These are phyloP conservation scores for Penicillium longicatenatum DNA, from an alignment of 495 filamentous ascomycete species.

Conservation along the genomic window DNA sequence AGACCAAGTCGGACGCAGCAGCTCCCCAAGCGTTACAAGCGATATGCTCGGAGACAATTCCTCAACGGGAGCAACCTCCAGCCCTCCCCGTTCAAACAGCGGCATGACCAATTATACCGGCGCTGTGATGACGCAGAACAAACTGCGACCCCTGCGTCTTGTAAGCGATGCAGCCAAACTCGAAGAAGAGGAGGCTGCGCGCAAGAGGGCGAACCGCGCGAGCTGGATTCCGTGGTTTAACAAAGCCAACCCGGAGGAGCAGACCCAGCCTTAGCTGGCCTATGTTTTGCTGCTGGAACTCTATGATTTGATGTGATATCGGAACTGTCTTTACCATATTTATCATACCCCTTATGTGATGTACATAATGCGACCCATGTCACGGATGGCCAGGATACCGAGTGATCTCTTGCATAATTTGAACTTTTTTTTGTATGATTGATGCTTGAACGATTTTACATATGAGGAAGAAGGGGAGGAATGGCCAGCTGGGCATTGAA, in stretches of 20 bases:
- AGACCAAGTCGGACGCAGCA: constrained; percentile 49
- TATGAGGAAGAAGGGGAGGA: not conserved
- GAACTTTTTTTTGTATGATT: constrained; percentile 13
- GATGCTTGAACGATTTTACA: constrained; percentile 2
- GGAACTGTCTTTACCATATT: constrained; percentile 26
- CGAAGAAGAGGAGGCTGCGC: constrained; percentile 50
- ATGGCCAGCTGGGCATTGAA: not conserved
- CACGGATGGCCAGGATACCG: constrained; percentile 19
- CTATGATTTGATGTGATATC: constrained; percentile 33
- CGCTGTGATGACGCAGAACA: constrained; percentile 70
- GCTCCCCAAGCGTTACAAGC: constrained; percentile 60
- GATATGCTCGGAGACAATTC: constrained; percentile 57
- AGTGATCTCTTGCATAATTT: constrained; percentile 20
- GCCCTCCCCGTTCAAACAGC: constrained; percentile 57
- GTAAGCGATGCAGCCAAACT: constrained; percentile 56
- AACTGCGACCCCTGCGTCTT: constrained; percentile 80
- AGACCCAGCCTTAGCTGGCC: constrained; percentile 12
- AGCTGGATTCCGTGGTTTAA: constrained; percentile 67
- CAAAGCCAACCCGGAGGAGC: constrained; percentile 30
- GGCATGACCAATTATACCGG: constrained; percentile 56
- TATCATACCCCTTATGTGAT: constrained; percentile 34
- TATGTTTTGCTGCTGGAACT: constrained; percentile 10
- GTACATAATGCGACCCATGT: constrained; percentile 31
- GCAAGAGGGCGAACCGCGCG: constrained; percentile 60
- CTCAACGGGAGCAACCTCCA: constrained; percentile 53